Percentiles rank a stretch among this genome's conserved stretches.
Conservation (phyloP, 2,329 filamentous ascomycete genomes). For the Arachnopeziza araneosa region DNA sequence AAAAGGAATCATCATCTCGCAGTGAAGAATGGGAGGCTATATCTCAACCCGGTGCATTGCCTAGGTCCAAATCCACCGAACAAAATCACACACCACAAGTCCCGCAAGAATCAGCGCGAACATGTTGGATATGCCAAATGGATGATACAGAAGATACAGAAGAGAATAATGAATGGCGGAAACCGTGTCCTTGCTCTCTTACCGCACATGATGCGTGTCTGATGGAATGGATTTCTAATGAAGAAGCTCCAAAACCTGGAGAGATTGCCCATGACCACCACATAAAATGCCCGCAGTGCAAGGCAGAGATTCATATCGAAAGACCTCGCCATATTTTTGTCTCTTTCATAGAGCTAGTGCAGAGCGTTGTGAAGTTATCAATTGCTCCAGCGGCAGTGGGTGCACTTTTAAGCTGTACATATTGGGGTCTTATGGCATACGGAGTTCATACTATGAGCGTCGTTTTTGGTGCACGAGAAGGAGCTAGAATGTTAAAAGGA, state of each 20-base stretch:
- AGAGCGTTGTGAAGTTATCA: constrained; percentile 16
- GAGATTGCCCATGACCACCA: constrained; percentile 49
- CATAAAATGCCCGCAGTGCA: constrained; percentile 85
- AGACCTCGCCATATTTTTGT: constrained; percentile 71
- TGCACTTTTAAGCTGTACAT: constrained; percentile 37
- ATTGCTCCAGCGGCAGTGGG: constrained; percentile 27
- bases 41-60: neutral
- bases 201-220: constrained; percentile 88
- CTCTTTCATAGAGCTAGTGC: constrained; percentile 17
- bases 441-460: constrained; percentile 59
- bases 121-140: constrained; percentile 60
- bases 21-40: neutral
- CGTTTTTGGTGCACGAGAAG: constrained; percentile 60
- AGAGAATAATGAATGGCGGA: constrained; percentile 61
- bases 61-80: neutral
- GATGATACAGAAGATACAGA: constrained; percentile 46
- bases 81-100: neutral
- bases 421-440: constrained; percentile 48
- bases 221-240: constrained; percentile 88
- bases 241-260: constrained; percentile 58
- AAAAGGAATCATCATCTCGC: neutral
- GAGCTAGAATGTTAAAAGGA: constrained; percentile 25
- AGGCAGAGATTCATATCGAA: constrained; percentile 69
- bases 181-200: constrained; percentile 84
- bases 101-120: constrained; percentile 27